Percentiles rank a stretch among this genome's conserved stretches.
Evolutionary conservation across 768 basidiomycete species (phyloP).

Genomic region (Boletus vinaceobasis): DNA sequence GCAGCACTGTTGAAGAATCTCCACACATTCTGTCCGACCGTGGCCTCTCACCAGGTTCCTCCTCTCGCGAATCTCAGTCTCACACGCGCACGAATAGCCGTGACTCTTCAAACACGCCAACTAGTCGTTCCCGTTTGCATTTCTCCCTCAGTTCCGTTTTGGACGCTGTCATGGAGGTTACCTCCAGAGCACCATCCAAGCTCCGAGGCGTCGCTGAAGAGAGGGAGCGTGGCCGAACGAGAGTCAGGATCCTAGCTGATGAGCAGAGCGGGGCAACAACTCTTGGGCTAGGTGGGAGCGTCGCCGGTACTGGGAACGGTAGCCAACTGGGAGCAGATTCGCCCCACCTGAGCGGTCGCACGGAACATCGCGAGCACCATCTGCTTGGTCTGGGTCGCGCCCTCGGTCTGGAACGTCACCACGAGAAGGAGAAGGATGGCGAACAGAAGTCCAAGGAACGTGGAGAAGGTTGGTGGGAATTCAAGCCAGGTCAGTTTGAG

Average conservation of each 20-base stretch:
- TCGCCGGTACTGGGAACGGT: neutral
- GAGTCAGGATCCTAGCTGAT: slow-evolving; percentile 7
- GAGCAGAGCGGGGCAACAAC: neutral
- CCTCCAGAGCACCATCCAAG: slow-evolving; percentile 14
- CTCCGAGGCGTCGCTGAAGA: slow-evolving; percentile 35
- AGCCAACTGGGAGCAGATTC: neutral
- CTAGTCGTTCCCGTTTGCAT: slow-evolving; percentile 16
- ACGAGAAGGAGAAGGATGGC: slow-evolving; percentile 8
- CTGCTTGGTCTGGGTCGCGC: slow-evolving; percentile 36
- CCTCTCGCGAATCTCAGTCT: neutral
- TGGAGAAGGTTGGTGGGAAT: slow-evolving; percentile 77
- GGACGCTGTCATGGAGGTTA: slow-evolving; percentile 15
- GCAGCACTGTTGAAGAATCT: slow-evolving; percentile 31
- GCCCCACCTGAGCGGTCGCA: neutral
- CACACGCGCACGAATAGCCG: neutral
- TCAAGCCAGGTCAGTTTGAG: slow-evolving; percentile 66
- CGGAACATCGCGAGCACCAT: slow-evolving; percentile 14
- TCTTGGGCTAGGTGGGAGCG: neutral
- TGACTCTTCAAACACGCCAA: neutral
- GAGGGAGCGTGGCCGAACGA: slow-evolving; percentile 22
- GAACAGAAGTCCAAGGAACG: slow-evolving; percentile 37
- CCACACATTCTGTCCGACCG: neutral
- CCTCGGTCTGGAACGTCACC: slow-evolving; percentile 17
- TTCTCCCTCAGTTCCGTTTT: slow-evolving; percentile 18
- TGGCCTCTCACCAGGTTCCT: neutral